Evolutionary conservation across 345 rosid species (phyloP).

Genomic region (Citrus hindsii): DNA sequence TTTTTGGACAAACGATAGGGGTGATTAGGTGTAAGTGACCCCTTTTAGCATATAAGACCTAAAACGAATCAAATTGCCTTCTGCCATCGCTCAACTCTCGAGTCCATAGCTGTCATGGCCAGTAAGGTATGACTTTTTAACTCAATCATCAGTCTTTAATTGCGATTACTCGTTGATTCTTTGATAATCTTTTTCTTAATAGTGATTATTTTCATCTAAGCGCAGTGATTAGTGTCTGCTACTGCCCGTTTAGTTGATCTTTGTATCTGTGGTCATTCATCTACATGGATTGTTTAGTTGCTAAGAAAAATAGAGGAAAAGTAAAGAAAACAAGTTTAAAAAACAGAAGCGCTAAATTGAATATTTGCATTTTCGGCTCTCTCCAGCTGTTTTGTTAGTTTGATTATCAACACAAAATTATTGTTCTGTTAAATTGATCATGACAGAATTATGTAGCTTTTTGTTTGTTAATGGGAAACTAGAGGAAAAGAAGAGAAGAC

Average conservation of each 20-base stretch:
- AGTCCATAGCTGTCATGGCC: not conserved
- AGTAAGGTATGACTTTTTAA: not conserved
- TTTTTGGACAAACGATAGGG: not conserved
- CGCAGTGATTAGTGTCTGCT: not conserved
- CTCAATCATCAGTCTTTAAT: not conserved
- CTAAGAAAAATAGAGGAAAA: constrained; percentile 8
- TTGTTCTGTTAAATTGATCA: not conserved
- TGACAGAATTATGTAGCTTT: not conserved
- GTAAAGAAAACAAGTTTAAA: not conserved
- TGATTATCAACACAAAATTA: not conserved
- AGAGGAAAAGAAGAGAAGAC: not conserved
- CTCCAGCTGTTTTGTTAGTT: not conserved
- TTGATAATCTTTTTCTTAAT: not conserved
- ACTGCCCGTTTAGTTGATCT: not conserved
- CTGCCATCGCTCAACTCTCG: not conserved
- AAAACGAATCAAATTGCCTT: not conserved
- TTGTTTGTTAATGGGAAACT: not conserved
- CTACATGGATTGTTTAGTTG: not conserved
- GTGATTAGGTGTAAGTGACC: not conserved
- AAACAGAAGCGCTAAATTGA: not conserved
- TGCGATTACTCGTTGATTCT: not conserved
- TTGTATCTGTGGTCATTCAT: not conserved
- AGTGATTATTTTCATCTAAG: not conserved
- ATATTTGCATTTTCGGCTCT: not conserved
- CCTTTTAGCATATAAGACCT: not conserved